Evolutionary conservation across 352 stramenopile species (phyloP).

Genomic region (Globisporangium apiculatum): DNA sequence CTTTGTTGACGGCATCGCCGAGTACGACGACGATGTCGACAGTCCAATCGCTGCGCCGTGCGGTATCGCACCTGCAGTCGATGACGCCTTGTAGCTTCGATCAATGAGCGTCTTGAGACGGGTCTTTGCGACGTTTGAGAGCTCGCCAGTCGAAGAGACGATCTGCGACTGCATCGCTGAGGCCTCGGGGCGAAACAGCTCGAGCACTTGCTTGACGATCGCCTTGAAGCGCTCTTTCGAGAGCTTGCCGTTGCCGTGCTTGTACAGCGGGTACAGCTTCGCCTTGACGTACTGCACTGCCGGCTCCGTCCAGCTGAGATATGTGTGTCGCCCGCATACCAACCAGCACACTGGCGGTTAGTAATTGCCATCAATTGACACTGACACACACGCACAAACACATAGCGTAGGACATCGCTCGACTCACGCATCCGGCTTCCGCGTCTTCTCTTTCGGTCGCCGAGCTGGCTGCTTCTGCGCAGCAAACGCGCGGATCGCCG

Average conservation of each 20-base stretch:
- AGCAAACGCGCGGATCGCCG: conserved; percentile 38
- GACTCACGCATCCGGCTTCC: conserved; percentile 33
- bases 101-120: conserved; percentile 72
- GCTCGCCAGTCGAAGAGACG: conserved; percentile 24
- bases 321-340: not conserved
- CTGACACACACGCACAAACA: not conserved
- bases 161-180: conserved; percentile 50
- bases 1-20: conserved; percentile 30
- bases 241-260: conserved; percentile 44
- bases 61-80: no score
- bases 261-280: conserved; percentile 79
- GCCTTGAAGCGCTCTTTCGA: conserved; percentile 71
- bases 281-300: conserved; percentile 75
- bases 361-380: no score
- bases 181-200: conserved; percentile 55
- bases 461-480: conserved; percentile 23
- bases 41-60: not conserved
- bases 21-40: conserved; percentile 14
- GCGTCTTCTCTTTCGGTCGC: conserved; percentile 30
- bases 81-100: conserved; percentile 46
- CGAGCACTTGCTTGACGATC: conserved; percentile 66
- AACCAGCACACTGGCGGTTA: conserved; percentile 1
- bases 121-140: conserved; percentile 55
- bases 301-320: conserved; percentile 30
- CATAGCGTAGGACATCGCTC: no score